Evolutionary conservation across 2,329 filamentous ascomycete species (phyloP).

Genomic region (Exophiala bonariae): DNA sequence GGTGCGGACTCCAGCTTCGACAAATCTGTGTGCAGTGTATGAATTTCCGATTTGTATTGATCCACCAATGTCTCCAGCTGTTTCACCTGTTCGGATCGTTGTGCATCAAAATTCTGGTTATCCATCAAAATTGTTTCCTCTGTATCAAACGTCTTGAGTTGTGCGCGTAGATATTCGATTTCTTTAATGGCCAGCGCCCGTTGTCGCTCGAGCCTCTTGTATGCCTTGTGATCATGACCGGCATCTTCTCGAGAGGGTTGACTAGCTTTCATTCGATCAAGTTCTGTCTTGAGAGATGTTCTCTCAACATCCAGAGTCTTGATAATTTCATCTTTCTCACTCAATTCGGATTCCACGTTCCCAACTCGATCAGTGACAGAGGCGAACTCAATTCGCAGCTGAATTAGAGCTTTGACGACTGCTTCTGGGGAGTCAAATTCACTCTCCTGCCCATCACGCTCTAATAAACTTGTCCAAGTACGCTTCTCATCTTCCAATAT

Average conservation of each 20-base stretch:
- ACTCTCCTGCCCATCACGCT: constrained; percentile 63
- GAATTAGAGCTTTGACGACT: constrained; percentile 78
- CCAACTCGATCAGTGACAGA: constrained; percentile 81
- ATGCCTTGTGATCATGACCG: constrained; percentile 61
- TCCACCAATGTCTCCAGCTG: constrained; percentile 86
- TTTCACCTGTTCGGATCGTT: constrained; percentile 69
- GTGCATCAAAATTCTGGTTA: constrained; percentile 66
- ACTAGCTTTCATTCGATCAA: constrained; percentile 65
- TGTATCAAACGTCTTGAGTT: constrained; percentile 82
- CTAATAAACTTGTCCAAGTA: constrained; percentile 83
- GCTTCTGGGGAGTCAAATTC: constrained; percentile 88
- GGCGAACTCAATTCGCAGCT: constrained; percentile 77
- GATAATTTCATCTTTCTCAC: constrained; percentile 74
- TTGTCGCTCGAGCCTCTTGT: constrained; percentile 79
- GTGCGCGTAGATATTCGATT: constrained; percentile 88
- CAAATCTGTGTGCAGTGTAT: constrained; percentile 73
- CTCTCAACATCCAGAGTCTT: constrained; percentile 71
- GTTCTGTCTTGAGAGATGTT: constrained; percentile 61
- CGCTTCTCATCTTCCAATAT: constrained; percentile 83
- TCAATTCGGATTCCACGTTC: constrained; percentile 72
- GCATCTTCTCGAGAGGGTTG: constrained; percentile 37
- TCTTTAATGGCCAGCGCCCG: constrained; percentile 84
- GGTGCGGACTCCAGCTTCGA: constrained; percentile 58
- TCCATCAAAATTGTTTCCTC: constrained; percentile 85
- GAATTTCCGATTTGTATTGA: constrained; percentile 78